A percentile compares a stretch with the other conserved stretches of the same genome.
phyloP scores from a whole-genome alignment of 2,329 filamentous ascomycete genomes.

The Graphilbum sp. region DNA sequence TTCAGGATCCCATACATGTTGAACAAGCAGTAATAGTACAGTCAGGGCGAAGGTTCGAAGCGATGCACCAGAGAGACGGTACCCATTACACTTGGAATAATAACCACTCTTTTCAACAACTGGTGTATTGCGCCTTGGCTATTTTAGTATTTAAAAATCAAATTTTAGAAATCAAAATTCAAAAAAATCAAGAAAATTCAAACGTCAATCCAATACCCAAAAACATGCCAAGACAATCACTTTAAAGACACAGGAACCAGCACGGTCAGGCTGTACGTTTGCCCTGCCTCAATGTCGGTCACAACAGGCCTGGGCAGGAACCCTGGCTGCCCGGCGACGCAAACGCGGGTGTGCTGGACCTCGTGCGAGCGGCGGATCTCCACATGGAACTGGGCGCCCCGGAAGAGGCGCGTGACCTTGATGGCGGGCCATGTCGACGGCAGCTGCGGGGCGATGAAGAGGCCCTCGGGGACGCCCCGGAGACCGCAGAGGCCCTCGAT shows the following conservation, averaged over 20 bases:
- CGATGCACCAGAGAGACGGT: too few relatives aligned
- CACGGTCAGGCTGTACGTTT: conserved; percentile 28
- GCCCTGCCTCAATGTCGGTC: conserved; percentile 22
- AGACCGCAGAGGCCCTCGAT: conserved; percentile 39
- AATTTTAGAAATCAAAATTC: too few relatives aligned
- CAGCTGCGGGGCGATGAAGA: conserved; percentile 31
- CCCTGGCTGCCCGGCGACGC: conserved; percentile 21
- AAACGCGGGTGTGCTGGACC: conserved; percentile 23
- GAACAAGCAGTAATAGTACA: too few relatives aligned
- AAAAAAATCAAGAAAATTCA: too few relatives aligned
- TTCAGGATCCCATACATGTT: too few relatives aligned
- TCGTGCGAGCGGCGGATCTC: conserved; percentile 23
- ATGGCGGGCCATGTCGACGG: conserved; percentile 32
- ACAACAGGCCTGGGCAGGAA: conserved; percentile 23
- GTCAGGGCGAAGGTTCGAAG: too few relatives aligned
- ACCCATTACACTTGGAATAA: too few relatives aligned
- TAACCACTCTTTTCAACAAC: too few relatives aligned
- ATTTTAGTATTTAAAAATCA: too few relatives aligned
- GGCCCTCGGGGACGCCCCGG: conserved; percentile 28
- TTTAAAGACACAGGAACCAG: conserved; percentile 7
- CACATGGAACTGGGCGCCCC: conserved; percentile 31
- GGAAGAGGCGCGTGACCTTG: conserved; percentile 29
- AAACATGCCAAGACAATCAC: too few relatives aligned
- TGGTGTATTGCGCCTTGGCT: too few relatives aligned
- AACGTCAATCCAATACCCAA: too few relatives aligned